phyloP scores from a whole-genome alignment of 2,329 filamentous ascomycete species.

The Xylaria sp. region DNA sequence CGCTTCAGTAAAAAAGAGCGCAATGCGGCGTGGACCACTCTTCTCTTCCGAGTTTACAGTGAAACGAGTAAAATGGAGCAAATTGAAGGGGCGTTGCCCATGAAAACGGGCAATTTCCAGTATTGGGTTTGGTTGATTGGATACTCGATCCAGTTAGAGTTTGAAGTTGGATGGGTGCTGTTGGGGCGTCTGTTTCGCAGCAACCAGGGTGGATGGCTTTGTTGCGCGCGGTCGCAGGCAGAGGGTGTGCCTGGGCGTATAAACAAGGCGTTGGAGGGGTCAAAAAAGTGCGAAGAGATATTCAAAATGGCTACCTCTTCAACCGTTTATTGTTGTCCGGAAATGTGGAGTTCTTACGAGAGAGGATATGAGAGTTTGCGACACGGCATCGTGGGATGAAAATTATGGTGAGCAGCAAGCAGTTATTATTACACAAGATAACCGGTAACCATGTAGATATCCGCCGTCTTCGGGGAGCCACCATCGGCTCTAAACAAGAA shows the following conservation, averaged over 20 bases:
- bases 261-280: not conserved
- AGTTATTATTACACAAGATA: conserved; percentile 8
- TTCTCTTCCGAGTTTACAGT: not conserved
- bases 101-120: not conserved
- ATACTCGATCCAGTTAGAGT: not conserved
- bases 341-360: not conserved
- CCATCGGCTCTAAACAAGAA: conserved; percentile 14
- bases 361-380: conserved; percentile 1
- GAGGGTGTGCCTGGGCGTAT: conserved; percentile 1
- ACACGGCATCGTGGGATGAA: conserved; percentile 1
- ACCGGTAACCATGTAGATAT: not conserved
- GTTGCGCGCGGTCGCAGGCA: conserved; percentile 9
- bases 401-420: not conserved
- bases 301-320: not conserved
- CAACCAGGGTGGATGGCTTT: conserved; percentile 7
- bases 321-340: not conserved
- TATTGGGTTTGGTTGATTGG: conserved; percentile 1
- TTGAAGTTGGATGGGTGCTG: conserved; percentile 4
- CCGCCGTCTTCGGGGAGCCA: conserved; percentile 27
- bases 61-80: not conserved
- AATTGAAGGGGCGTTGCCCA: not conserved
- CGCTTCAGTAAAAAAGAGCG: not conserved
- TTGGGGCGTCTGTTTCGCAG: not conserved
- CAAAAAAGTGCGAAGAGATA: not conserved
- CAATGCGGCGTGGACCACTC: not conserved